Conservation (phyloP, 768 basidiomycete genomes). For the Asterophora parasitica region DNA sequence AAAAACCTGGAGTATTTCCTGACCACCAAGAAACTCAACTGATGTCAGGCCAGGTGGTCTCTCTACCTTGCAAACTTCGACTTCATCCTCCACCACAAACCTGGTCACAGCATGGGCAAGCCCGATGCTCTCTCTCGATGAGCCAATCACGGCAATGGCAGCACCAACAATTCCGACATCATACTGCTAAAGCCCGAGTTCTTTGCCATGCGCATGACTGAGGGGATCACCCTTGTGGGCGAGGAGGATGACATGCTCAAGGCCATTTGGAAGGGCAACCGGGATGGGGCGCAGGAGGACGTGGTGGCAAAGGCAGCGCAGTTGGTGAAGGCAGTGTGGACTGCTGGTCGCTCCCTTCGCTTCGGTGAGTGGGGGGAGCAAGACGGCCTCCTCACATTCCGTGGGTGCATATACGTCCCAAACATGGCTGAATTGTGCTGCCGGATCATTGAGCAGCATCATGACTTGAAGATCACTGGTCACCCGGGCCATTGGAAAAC, state of each 20-base stretch:
- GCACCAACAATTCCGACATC: too few relatives aligned
- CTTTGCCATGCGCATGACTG: too few relatives aligned
- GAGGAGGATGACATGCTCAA: not conserved
- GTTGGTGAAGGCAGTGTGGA: too few relatives aligned
- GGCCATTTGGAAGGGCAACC: not conserved
- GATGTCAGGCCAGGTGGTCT: too few relatives aligned
- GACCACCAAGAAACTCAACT: too few relatives aligned
- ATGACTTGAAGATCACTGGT: slow-evolving; percentile 9
- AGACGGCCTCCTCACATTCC: slow-evolving; percentile 17
- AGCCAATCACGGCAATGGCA: too few relatives aligned
- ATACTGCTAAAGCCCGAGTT: too few relatives aligned
- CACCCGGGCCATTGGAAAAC: slow-evolving; percentile 1
- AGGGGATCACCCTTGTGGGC: not conserved
- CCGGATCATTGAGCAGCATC: slow-evolving; percentile 25
- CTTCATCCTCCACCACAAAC: too few relatives aligned
- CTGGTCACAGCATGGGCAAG: too few relatives aligned
- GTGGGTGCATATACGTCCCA: slow-evolving; percentile 8
- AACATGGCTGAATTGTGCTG: not conserved
- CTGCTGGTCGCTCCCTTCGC: not conserved
- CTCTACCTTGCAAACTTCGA: too few relatives aligned
- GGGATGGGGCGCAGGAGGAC: not conserved
- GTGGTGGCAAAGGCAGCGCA: not conserved
- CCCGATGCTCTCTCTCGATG: too few relatives aligned
- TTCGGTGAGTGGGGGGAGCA: slow-evolving; percentile 17
- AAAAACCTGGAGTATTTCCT: too few relatives aligned